Percentiles rank a stretch among this genome's conserved stretches.
Conservation (phyloP, 2,329 filamentous ascomycete genomes). For the Alternaria sp. region DNA sequence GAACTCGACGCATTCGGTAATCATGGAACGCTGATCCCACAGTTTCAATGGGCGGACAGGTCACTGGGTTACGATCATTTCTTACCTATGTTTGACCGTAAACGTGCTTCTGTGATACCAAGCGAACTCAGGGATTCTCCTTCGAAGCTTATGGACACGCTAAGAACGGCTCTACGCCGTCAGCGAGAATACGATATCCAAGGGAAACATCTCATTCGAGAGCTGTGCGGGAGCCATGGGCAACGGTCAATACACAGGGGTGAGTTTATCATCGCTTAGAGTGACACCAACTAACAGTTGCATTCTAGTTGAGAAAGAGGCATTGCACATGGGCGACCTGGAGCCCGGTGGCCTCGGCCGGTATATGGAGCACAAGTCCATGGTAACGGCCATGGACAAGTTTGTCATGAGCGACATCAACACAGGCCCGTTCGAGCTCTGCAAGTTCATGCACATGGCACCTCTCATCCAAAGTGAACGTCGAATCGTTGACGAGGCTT, state of each 20-base stretch:
- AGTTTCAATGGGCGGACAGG: neutral
- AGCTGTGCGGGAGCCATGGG: conserved; percentile 38
- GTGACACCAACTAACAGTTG: neutral
- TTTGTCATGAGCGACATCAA: conserved; percentile 24
- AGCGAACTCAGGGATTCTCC: conserved; percentile 13
- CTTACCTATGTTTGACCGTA: conserved; percentile 16
- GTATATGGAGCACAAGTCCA: conserved; percentile 47
- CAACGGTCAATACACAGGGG: conserved; percentile 45
- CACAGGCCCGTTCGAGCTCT: conserved; percentile 29
- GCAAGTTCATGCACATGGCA: conserved; percentile 26
- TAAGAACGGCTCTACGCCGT: conserved; percentile 19
- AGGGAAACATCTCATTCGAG: conserved; percentile 17
- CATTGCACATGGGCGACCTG: conserved; percentile 55
- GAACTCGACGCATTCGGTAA: neutral
- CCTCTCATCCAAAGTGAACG: conserved; percentile 23
- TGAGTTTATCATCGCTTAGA: conserved; percentile 15
- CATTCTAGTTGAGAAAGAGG: conserved; percentile 50
- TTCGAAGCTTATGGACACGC: conserved; percentile 19
- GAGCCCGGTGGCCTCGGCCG: conserved; percentile 49
- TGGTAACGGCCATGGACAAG: conserved; percentile 42
- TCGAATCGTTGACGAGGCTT: conserved; percentile 30
- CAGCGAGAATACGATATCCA: neutral
- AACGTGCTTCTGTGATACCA: conserved; percentile 12
- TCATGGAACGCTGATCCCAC: neutral
- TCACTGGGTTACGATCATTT: conserved; percentile 19